Evolutionary conservation across 176 grass and related monocot species (phyloP), one percentile per base, ranked within the genome.

Genomic region (Triticum monococcum): DNA sequence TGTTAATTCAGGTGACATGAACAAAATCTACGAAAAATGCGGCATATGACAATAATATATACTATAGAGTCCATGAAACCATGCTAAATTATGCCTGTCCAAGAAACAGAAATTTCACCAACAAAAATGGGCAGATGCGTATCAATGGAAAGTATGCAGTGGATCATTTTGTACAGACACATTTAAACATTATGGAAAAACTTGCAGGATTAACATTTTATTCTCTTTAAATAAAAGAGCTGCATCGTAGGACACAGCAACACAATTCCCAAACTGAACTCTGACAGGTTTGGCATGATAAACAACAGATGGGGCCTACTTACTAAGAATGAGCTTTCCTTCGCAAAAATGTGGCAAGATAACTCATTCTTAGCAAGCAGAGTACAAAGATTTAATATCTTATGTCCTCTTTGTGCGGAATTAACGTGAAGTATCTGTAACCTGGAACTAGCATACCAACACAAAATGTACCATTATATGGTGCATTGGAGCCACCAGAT

Each of bases 1-100:
- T 60, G 5, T 23, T 61, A 78, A 75, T 80, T 83, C 17, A 75
- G 14, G 37, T 75, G 16, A 75, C 40, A 26, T 60, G 43, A 74
- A 41, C 36, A 80, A 84, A 86, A 79, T 61, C 76, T 50, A 59
- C 12, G 4, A 9, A 24, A 68, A 65, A 78, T 78, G 35, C 45
- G 67, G 74, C 43, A 36, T 4, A 33, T 17, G 18, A 16, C 60
- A 50, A 50, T 28, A 48, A 74, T 46, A 74, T 16, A 73, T 43
- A 43, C 22, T 48, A 48, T 74, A 74, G 38, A 50, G 72, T 52
- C 25, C 17, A 54, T 10, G 63, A 65, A 48, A 69, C 28, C 40
- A 35, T 81, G 64, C 64, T 69, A 64, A 81, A 50, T 68, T 22
- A 33, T 81, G 68, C 45, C 64, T 33, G 18, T 52, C 33, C 63